Base-by-base conservation (phyloP, 2,329 filamentous ascomycete species). In the Scleromitrula shiraiana region DNA sequence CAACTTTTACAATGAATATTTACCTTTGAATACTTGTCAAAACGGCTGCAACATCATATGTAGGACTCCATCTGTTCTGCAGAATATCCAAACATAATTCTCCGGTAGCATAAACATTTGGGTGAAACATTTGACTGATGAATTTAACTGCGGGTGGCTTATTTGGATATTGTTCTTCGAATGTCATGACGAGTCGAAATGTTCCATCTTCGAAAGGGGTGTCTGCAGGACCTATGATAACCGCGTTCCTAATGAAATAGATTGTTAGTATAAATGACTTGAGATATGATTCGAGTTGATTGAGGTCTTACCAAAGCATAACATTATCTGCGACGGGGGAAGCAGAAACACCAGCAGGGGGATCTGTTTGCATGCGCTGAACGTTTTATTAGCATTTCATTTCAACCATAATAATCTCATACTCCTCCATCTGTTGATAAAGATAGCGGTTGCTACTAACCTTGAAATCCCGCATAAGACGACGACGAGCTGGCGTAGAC, bases 391-490 rank as follows among this genome's bases (percentile, higher is more conserved):
- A 62, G 56, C 49, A 46, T 44, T 46, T 52, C 23, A n/a, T n/a
- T 23, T 22, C 14, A 10, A 7, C 36, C 15, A 35, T 46, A 2
- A 19, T 35, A 15, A 46, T 40, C 26, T 29, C 17, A n/a, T 46
- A 26, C 43, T 33, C 43, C 43, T 46, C 43, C 26, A 40, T 44
- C n/a, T 27, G 14, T 29, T 20, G 23, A 19, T 7, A 12, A n/a
- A 17, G 19, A n/a, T n/a, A n/a, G 26, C 17, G 19, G 22, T 55
- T 48, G 60, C 58, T 57, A 65, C 78, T 52, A 68, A 94, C 89
- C 85, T 97, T 97, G 80, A 97, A 97, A 75, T 97, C 93, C 68
- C 93, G 87, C 93, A 98, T 97, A 68, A 98, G 76, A 66, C 93
- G 88, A 66, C 93, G 87, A 66, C 93, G 85, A 59, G 93, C 93